Percentiles rank a stretch among this genome's conserved stretches.
Conservation (phyloP, 805 yeast genomes). For the Pichia californica region DNA sequence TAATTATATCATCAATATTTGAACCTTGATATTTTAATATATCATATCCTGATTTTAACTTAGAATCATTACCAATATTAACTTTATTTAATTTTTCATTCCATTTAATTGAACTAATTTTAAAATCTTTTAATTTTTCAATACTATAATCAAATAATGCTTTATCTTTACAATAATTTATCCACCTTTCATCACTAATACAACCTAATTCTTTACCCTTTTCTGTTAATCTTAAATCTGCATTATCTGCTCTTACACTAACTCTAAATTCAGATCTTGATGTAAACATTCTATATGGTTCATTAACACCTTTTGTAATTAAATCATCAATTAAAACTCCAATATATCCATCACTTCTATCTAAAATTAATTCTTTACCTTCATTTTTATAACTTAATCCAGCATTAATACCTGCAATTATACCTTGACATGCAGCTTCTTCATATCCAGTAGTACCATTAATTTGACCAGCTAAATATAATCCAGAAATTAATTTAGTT, state of each 20-base stretch:
- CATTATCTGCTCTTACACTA: conserved; percentile 88
- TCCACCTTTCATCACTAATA: conserved; percentile 55
- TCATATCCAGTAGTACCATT: conserved; percentile 99
- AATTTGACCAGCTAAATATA: conserved; percentile 92
- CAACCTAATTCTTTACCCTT: conserved; percentile 62
- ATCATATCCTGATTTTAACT: conserved; percentile 61
- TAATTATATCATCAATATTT: conserved; percentile 28
- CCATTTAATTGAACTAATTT: conserved; percentile 61
- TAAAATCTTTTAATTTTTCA: conserved; percentile 37
- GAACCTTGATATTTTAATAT: conserved; percentile 51
- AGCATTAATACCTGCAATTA: conserved; percentile 93
- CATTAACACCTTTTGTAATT: conserved; percentile 91
- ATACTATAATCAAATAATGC: conserved; percentile 37
- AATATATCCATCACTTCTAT: conserved; percentile 78
- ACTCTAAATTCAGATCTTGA: conserved; percentile 92
- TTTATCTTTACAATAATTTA: conserved; percentile 38
- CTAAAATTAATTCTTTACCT: conserved; percentile 38
- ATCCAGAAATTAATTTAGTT: conserved; percentile 70
- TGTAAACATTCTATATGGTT: conserved; percentile 97
- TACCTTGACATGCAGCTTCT: conserved; percentile 97
- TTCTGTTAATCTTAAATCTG: conserved; percentile 77
- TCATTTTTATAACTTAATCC: conserved; percentile 46
- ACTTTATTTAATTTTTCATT: conserved; percentile 37
- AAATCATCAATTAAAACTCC: conserved; percentile 94
- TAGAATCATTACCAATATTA: conserved; percentile 48